These are phyloP conservation scores for Trichoderma sp. DNA, from an alignment of 2,329 filamentous ascomycete genomes.

Conservation along the genomic window DNA sequence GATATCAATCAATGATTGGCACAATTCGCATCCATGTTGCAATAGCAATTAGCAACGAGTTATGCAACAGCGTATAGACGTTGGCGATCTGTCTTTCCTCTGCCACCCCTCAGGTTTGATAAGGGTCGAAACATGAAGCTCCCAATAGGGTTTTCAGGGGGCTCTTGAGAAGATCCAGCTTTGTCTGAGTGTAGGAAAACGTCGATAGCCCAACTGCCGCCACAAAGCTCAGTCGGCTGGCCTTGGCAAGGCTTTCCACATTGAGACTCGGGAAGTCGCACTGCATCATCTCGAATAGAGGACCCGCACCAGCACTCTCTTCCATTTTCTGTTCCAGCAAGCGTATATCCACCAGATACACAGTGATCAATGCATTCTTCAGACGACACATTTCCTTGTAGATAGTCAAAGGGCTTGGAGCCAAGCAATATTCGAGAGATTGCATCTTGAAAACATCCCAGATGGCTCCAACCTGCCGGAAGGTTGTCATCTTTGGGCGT, in stretches of 20 bases:
- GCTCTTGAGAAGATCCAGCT: neutral
- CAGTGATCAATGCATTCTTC: conserved; percentile 55
- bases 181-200: conserved; percentile 30
- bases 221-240: conserved; percentile 26
- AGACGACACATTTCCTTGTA: conserved; percentile 50
- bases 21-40: neutral
- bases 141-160: neutral
- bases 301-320: conserved; percentile 57
- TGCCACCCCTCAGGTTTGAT: conserved; percentile 9
- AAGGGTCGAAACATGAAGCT: conserved; percentile 18
- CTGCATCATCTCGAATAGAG: conserved; percentile 33
- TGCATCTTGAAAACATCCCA: conserved; percentile 42
- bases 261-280: conserved; percentile 34
- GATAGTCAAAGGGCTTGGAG: conserved; percentile 35
- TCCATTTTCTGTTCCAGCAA: conserved; percentile 56
- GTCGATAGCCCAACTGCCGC: conserved; percentile 37
- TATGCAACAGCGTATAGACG: neutral
- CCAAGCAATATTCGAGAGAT: conserved; percentile 33
- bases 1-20: no score
- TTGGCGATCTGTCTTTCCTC: neutral
- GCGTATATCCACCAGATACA: conserved; percentile 43
- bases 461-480: conserved; percentile 35
- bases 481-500: neutral
- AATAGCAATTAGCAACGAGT: neutral
- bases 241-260: conserved; percentile 35